Evolutionary conservation across 2,329 filamentous ascomycete species (phyloP), one percentile per base, ranked within the genome.

Genomic region (Botrytis galanthina): DNA sequence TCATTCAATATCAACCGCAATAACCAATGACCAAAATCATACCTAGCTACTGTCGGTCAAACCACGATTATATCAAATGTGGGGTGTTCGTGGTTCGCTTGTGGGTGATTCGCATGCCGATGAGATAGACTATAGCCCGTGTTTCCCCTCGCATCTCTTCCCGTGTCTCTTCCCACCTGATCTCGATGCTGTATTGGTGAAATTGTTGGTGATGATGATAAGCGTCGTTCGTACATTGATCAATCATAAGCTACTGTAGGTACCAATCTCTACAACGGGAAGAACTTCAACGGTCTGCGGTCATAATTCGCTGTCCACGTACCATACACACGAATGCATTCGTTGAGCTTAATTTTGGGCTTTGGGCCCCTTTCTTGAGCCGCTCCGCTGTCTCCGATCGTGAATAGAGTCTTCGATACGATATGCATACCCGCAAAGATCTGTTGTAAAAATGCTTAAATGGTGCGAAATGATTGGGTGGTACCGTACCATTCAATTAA

Each of bases 41-140:
- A 22, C 66, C 35, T 57, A 32, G 46, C 35, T 54, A 22, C 48
- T 44, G 63, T 48, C 29, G 63, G 29, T 66, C 42, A 66, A 48
- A n/a, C 35, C 48, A 60, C 29, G 20, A 72, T 72, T 63, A 42
- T 72, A 72, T 72, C 71, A 72, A 72, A 32, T 72, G 71, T 68
- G 71, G 71, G 71, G 71, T 68, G 71, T 61, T 60, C 18, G 8
- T 57, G 16, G 42, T 48, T 66, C 62, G 62, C 46, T 48, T 44
- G 20, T 35, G 4, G 44, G 22, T 46, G 29, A 35, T 48, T 48
- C 22, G 44, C 63, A 66, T 57, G 64, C 48, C 64, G 48, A 68
- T 39, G 35, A 5, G n/a, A 57, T 54, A 29, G 22, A 57, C 64
- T 57, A 68, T 7, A 57, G 46, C 46, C 48, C 64, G 48, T 57